Evolutionary conservation across 1,139 yeast species (phyloP).

Genomic region (Taphrina pruni): DNA sequence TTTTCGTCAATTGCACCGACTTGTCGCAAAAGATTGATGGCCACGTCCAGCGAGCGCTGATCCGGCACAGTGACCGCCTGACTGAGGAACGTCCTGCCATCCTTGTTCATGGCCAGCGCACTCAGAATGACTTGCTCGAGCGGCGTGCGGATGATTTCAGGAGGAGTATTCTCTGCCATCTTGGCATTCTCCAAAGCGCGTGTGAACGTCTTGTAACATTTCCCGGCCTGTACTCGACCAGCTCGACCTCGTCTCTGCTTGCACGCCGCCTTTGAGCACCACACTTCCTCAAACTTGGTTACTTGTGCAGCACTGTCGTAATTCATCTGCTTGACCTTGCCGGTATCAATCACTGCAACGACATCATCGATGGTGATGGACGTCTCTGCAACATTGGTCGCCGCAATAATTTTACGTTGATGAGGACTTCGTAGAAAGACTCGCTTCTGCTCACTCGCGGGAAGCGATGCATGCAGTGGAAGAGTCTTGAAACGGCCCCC

Average conservation of each 20-base stretch:
- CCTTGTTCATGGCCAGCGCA: constrained; percentile 85
- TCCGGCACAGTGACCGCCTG: constrained; percentile 86
- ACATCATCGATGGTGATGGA: constrained; percentile 93
- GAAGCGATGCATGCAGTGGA: constrained; percentile 87
- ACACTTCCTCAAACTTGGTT: constrained; percentile 73
- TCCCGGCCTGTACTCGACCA: constrained; percentile 89
- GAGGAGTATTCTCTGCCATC: constrained; percentile 77
- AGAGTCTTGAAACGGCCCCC: constrained; percentile 54
- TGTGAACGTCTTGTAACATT: constrained; percentile 81
- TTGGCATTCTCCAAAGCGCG: constrained; percentile 59
- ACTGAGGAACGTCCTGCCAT: constrained; percentile 68
- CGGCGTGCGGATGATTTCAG: constrained; percentile 85
- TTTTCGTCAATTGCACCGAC: constrained; percentile 69
- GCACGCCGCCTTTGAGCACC: constrained; percentile 93
- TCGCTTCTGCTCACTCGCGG: constrained; percentile 77
- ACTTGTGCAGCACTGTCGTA: constrained; percentile 72
- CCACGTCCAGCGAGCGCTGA: constrained; percentile 62
- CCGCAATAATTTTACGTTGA: constrained; percentile 79
- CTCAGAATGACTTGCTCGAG: constrained; percentile 80
- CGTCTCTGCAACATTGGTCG: constrained; percentile 84
- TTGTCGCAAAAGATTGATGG: constrained; percentile 66
- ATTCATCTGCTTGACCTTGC: constrained; percentile 77
- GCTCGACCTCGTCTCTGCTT: constrained; percentile 96
- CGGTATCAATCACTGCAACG: constrained; percentile 88
- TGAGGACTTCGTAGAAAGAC: constrained; percentile 61